Percentiles rank a stretch among this genome's conserved stretches.
Evolutionary conservation across 2,329 filamentous ascomycete species (phyloP).

Genomic region (Penicillium sp.): DNA sequence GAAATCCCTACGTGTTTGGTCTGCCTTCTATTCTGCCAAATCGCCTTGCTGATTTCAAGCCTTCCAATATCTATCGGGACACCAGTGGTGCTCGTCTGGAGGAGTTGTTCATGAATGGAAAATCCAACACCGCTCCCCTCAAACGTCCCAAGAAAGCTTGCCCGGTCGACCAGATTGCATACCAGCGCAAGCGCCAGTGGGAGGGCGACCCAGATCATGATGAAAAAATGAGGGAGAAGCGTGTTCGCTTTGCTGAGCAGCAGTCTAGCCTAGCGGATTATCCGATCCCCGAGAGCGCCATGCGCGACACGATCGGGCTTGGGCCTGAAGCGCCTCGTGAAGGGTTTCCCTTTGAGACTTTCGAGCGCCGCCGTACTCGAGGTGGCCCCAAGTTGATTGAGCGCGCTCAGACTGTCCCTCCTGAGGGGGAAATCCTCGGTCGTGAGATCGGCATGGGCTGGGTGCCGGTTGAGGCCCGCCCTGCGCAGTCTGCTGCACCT

Average conservation of each 20-base stretch:
- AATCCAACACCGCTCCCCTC: slow-evolving; percentile 29
- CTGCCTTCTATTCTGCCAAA: neutral
- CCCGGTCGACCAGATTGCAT: slow-evolving; percentile 24
- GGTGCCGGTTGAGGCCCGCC: too few species aligned
- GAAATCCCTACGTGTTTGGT: too few species aligned
- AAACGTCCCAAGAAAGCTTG: slow-evolving; percentile 27
- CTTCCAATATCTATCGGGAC: slow-evolving; percentile 25
- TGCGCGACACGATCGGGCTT: neutral
- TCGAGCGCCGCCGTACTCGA: too few species aligned
- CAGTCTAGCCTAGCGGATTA: neutral
- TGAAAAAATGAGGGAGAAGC: slow-evolving; percentile 22
- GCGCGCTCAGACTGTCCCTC: too few species aligned
- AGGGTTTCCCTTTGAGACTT: too few species aligned
- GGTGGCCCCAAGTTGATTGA: too few species aligned
- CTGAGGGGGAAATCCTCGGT: too few species aligned
- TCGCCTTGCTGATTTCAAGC: slow-evolving; percentile 10
- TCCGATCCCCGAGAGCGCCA: neutral
- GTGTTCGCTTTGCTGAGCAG: slow-evolving; percentile 11
- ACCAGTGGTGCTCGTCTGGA: slow-evolving; percentile 22
- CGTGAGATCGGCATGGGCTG: too few species aligned
- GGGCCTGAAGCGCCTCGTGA: too few species aligned
- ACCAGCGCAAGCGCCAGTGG: slow-evolving; percentile 31
- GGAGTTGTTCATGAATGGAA: slow-evolving; percentile 23
- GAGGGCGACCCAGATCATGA: slow-evolving; percentile 33
- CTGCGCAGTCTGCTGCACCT: too few species aligned